Evolutionary conservation across 768 basidiomycete genomes (phyloP), one percentile per base, ranked within the genome.

Genomic region (Botryobasidium botryosum): DNA sequence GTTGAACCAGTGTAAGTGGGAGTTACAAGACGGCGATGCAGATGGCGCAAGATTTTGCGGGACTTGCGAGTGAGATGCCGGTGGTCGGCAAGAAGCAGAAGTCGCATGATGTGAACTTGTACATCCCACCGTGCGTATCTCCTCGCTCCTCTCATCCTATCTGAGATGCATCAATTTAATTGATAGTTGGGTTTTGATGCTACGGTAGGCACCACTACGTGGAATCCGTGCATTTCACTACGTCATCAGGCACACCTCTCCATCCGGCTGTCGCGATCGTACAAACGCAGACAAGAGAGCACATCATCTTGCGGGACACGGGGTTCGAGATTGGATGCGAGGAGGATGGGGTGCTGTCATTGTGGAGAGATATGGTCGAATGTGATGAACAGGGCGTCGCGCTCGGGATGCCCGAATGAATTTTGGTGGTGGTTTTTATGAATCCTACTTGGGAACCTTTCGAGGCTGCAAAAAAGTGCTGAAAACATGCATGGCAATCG

Each of bases 321-420:
- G 82, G 82, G 13, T 75, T 81, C 72, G 72, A 79, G 51, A 66
- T 85, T 12, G 82, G 82, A 5, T 67, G 64, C 44, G 82, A 86
- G 57, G 81, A 85, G 52, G 78, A 79, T 5, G 81, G 79, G 0
- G 64, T 84, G 21, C 68, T 68, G 5, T 47, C 53, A 3, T 62
- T 76, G 7, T 85, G 81, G 81, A 74, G 67, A 65, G 51, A 63
- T 40, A 53, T 81, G 32, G 43, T 84, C 8, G 61, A 64, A 1
- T 81, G 79, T 48, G 58, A 67, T 28, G 17, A 39, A 5, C n/a
- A 43, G 3, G 55, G 56, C 13, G 15, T 47, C 6, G 31, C 31
- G 8, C 31, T n/a, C n/a, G n/a, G n/a, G n/a, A n/a, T n/a, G n/a
- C n/a, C n/a, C n/a, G n/a, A n/a, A n/a, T n/a, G n/a, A n/a, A n/a